A percentile compares a stretch with the other conserved stretches of the same genome.
phyloP scores from a whole-genome alignment of 2,329 filamentous ascomycete species.

The Drechslerella stenobrocha region DNA sequence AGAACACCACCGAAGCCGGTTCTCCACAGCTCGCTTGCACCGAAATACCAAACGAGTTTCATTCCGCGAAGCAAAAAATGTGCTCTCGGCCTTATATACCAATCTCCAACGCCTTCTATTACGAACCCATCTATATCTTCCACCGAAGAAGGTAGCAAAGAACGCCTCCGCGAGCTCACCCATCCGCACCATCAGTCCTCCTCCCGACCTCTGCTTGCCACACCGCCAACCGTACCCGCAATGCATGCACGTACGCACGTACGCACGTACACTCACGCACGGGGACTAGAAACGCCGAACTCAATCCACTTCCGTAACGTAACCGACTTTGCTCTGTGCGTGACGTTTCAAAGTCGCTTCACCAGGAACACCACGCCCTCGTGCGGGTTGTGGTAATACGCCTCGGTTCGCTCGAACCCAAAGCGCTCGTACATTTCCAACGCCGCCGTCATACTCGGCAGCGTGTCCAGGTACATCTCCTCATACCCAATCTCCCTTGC shows the following conservation, averaged over 20 bases:
- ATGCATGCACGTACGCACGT: neutral
- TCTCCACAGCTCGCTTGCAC: slow-evolving; percentile 3
- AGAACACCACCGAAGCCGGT: too few species aligned
- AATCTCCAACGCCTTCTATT: too few species aligned
- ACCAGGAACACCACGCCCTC: slow-evolving; percentile 62
- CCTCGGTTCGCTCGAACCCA: slow-evolving; percentile 61
- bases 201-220: neutral
- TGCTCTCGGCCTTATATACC: too few species aligned
- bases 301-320: too few species aligned
- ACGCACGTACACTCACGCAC: too few species aligned
- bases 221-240: neutral
- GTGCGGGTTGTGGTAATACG: slow-evolving; percentile 64
- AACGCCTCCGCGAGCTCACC: neutral
- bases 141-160: neutral
- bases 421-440: slow-evolving; percentile 59
- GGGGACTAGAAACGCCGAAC: too few species aligned
- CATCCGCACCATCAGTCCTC: neutral
- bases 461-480: slow-evolving; percentile 63
- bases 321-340: neutral
- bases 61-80: slow-evolving; percentile 46
- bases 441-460: slow-evolving; percentile 61
- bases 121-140: neutral
- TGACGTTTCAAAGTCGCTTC: slow-evolving; percentile 14
- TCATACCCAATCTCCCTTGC: slow-evolving; percentile 60
- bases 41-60: slow-evolving; percentile 30